Base-by-base conservation (phyloP, 1,284 basidiomycete genomes). In the Cutaneotrichosporon sp. region DNA sequence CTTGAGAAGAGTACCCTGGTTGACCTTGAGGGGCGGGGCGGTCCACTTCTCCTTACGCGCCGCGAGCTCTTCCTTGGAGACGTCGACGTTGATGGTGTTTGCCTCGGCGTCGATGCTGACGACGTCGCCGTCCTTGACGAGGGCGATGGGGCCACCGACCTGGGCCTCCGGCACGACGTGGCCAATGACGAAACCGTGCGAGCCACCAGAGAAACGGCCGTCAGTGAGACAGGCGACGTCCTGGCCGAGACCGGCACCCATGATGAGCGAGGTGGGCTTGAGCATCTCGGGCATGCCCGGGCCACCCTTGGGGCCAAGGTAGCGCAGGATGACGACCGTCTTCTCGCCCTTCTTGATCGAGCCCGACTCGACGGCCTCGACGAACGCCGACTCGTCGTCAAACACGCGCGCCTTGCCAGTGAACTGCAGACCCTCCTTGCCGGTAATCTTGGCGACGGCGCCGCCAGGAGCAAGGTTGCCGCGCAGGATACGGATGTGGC, bases 151-250 rank as follows among this genome's bases (percentile, higher is more conserved):
- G 2, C 94, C 94, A 56, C 94, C 94, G 40, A 88, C 79, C 49
- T 84, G 83, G n/a, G 90, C 90, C 76, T 93, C 89, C 20, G 94
- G 94, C 5, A 71, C 68, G 26, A 72, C 67, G 54, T 74, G 68
- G 33, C 70, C 71, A 39, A 80, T 78, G 33, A 79, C 79, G 67
- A 82, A 81, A 8, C 78, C 78, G 68, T 79, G 78, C 38, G 78
- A 78, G 52, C 77, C 88, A 50, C 93, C 94, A 26, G 88, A 91
- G 81, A 98, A 98, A 39, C 94, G 84, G 42, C 94, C 94, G 73
- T 98, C 94, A 0, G 94, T 98, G 64, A 98, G 84, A 59, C 96
- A 83, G 1, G 93, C 93, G 3, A 92, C 93, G 49, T 88, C 87
- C 56, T 86, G 83, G 37, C 90, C 86, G 17, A 97, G 80, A 37